These are phyloP conservation scores for Alternaria hordeiaustralica DNA, from an alignment of 2,329 filamentous ascomycete species.

Conservation along the genomic window DNA sequence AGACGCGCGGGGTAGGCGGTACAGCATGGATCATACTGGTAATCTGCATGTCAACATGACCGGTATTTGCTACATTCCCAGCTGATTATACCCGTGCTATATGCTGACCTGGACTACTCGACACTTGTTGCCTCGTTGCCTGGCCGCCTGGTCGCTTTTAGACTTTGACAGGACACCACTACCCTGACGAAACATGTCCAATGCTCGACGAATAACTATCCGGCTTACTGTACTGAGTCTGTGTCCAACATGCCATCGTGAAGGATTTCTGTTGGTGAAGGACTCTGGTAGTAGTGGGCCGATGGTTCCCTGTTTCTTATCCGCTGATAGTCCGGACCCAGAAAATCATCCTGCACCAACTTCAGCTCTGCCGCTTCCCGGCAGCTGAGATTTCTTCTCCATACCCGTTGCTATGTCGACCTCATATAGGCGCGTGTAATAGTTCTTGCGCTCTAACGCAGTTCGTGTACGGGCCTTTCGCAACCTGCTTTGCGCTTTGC, in stretches of 20 bases:
- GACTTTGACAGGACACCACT: neutral
- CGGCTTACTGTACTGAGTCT: neutral
- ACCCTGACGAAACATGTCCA: neutral
- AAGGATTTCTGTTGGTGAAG: neutral
- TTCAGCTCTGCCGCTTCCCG: neutral
- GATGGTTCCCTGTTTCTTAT: neutral
- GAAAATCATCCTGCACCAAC: neutral
- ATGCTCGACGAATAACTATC: neutral
- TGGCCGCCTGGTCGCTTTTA: neutral
- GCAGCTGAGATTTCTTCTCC: neutral
- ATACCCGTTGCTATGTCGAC: slow-evolving; percentile 15
- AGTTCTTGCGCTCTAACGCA: neutral
- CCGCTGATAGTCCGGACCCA: neutral
- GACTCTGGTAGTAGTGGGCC: neutral
- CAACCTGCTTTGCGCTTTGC: neutral
- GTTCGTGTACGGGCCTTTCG: neutral
- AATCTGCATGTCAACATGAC: slow-evolving; percentile 33
- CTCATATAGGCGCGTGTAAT: neutral
- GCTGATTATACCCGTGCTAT: neutral
- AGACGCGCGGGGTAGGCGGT: slow-evolving; percentile 11
- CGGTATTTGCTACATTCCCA: neutral
- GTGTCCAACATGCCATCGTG: neutral
- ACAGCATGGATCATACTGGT: slow-evolving; percentile 12
- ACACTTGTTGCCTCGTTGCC: neutral
- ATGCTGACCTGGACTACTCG: neutral